Evolutionary conservation across 805 yeast genomes (phyloP), one percentile per base, ranked within the genome.

Genomic region (Zygosaccharomyces siamensis): DNA sequence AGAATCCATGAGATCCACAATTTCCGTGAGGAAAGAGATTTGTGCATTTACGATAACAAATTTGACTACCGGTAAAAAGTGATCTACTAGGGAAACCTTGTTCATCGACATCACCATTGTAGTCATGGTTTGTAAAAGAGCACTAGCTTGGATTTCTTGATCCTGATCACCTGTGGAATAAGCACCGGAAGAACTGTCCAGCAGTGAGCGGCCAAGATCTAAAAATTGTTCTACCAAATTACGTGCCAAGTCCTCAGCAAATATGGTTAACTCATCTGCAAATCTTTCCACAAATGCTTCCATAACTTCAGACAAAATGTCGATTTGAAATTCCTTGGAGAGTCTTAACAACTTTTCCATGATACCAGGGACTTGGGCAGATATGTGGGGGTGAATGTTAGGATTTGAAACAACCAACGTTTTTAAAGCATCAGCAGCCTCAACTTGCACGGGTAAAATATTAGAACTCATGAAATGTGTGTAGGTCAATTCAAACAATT

Each of bases 261-360:
- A 92, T 16, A 98, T 97, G 43, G 89, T 88, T 53, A 93, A 74
- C 67, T 92, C 95, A 48, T 80, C 84, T 1, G 96, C 78, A 67
- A 87, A 95, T 51, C 79, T 77, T 61, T 89, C 96, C 30, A 93
- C 97, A 64, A 93, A 88, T 48, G 89, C 89, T 70, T 93, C 98
- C 83, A 93, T 89, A n/a, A 92, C 96, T 43, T 82, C 85, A 6
- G 95, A 79, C 20, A 93, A 74, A 32, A 88, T 78, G 61, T 95
- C 99, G 53, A 84, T 78, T 61, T 93, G 99, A 57, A 89, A 83
- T 47, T 81, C 79, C 62, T 86, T 83, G 5, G 95, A 84, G 37
- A 93, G 68, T 33, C 79, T 80, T 57, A 93, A 72, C 48, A 93
- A 71, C 56, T 79, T 83, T 53, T 88, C 86, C 85, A 93, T 86